Conservation (phyloP, 257 asterid species). For the Schizonepeta tenuifolia region DNA sequence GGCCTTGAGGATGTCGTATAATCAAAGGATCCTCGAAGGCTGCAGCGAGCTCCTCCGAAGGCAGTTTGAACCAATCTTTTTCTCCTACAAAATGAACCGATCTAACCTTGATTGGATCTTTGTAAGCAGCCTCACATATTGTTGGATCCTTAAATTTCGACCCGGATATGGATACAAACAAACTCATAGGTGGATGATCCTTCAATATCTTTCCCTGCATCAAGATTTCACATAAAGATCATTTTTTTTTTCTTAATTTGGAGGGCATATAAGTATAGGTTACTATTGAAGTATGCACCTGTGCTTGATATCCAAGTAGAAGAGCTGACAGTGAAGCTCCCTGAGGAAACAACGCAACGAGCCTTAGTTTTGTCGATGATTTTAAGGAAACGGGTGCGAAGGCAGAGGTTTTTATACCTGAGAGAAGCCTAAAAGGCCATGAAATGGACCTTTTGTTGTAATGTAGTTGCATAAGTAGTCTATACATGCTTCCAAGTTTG, state of each 20-base stretch:
- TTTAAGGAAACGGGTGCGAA: neutral
- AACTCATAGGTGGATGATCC: constrained; percentile 53
- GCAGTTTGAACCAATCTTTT: constrained; percentile 63
- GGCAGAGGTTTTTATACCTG: constrained; percentile 42
- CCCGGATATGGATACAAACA: constrained; percentile 64
- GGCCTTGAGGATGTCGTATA: constrained; percentile 67
- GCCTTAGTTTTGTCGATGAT: neutral
- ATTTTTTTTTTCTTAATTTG: neutral
- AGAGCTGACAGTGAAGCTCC: constrained; percentile 66
- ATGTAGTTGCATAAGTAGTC: constrained; percentile 54
- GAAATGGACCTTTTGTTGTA: constrained; percentile 58
- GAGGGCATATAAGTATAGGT: neutral
- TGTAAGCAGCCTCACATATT: constrained; percentile 58
- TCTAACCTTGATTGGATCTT: constrained; percentile 52
- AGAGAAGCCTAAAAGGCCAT: constrained; percentile 74
- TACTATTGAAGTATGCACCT: constrained; percentile 36
- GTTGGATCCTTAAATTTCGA: constrained; percentile 59
- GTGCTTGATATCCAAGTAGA: constrained; percentile 64
- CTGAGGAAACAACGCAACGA: constrained; percentile 32
- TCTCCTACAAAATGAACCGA: constrained; percentile 72
- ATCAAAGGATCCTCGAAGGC: constrained; percentile 57
- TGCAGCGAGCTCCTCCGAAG: constrained; percentile 61
- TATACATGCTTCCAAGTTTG: constrained; percentile 65
- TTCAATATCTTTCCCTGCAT: constrained; percentile 59
- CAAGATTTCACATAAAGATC: neutral